Base-by-base conservation (phyloP, 164 flowering plant species). In the Stephania japonica region DNA sequence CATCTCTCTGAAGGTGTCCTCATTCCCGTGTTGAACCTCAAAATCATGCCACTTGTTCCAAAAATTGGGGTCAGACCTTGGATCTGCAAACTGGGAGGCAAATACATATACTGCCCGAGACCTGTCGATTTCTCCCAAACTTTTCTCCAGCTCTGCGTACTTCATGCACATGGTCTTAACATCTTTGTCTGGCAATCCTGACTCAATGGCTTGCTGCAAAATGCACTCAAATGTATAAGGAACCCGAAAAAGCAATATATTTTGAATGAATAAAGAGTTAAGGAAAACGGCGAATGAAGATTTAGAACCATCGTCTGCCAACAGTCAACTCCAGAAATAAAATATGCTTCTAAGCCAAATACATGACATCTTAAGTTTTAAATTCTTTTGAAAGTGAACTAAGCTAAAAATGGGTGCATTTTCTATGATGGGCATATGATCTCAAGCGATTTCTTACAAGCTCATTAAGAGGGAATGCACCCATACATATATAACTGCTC, bases 11-110 rank as follows among this genome's bases (percentile, higher is more conserved):
- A 91, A 95, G 63, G 99, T 95, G 70, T 95, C 99, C 76, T 89
- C 97, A 78, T 95, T 95, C 32, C 98, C 98, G 79, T 95, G 95
- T 25, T 86, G 91, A 71, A 95, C 99, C 85, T 95, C 98, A 82
- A 95, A 95, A 8, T 87, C 94, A 78, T 91, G 89, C 97, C 97
- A 93, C 68, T 78, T 83, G 42, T 75, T 88, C 98, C 99, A 95
- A 78, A 93, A 90, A 26, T 89, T 92, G 65, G 80, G 70, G 77
- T 89, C 97, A 6, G 91, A 86, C 47, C 93, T 81, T 68, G 97
- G 96, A 79, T 95, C 94, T 18, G 99, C 89, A 77, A 86, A 85
- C 72, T 88, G 91, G 44, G 98, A 89, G 56, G 98, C 87, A 74
- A 83, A 89, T 14, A 76, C 75, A 71, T 84, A 93, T 53, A 95